A percentile compares a stretch with the other conserved stretches of the same genome.
Conservation (phyloP, 1,139 yeast species). For the Geotrichum candidum region DNA sequence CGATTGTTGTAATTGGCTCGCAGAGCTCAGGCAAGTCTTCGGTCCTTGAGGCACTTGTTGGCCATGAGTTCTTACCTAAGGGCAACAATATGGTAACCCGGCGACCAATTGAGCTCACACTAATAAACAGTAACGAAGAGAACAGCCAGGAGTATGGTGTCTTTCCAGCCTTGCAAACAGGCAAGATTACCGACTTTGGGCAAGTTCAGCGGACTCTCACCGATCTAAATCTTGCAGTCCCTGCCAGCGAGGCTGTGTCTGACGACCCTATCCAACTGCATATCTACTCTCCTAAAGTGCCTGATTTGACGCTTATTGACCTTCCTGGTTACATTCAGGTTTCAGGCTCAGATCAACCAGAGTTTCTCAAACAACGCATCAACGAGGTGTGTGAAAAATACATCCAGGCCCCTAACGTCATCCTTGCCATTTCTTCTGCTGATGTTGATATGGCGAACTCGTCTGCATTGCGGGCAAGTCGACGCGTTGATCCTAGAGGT, state of each 20-base stretch:
- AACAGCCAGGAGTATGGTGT: slow-evolving; percentile 79
- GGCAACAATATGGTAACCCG: slow-evolving; percentile 95
- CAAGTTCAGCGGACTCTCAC: slow-evolving; percentile 80
- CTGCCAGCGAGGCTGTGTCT: slow-evolving; percentile 75
- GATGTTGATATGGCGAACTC: slow-evolving; percentile 97
- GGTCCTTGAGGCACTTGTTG: slow-evolving; percentile 87
- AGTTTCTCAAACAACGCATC: slow-evolving; percentile 70
- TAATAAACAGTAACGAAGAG: slow-evolving; percentile 75
- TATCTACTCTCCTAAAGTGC: slow-evolving; percentile 84
- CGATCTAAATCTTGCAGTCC: slow-evolving; percentile 88
- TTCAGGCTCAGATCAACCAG: slow-evolving; percentile 94
- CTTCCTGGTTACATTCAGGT: slow-evolving; percentile 96
- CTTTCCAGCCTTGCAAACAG: slow-evolving; percentile 85
- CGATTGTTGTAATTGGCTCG: slow-evolving; percentile 94
- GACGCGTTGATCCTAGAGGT: slow-evolving; percentile 86
- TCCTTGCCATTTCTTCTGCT: slow-evolving; percentile 92
- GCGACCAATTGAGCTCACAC: slow-evolving; percentile 87
- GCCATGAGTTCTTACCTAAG: slow-evolving; percentile 89
- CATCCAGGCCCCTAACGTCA: slow-evolving; percentile 84
- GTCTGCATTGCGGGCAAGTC: slow-evolving; percentile 84
- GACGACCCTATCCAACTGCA: slow-evolving; percentile 89
- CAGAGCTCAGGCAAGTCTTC: slow-evolving; percentile 97
- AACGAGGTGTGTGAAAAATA: slow-evolving; percentile 75
- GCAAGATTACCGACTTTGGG: slow-evolving; percentile 74
- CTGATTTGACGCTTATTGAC: slow-evolving; percentile 89